phyloP scores from a whole-genome alignment of 2,329 filamentous ascomycete species.

The Nemania sp. region DNA sequence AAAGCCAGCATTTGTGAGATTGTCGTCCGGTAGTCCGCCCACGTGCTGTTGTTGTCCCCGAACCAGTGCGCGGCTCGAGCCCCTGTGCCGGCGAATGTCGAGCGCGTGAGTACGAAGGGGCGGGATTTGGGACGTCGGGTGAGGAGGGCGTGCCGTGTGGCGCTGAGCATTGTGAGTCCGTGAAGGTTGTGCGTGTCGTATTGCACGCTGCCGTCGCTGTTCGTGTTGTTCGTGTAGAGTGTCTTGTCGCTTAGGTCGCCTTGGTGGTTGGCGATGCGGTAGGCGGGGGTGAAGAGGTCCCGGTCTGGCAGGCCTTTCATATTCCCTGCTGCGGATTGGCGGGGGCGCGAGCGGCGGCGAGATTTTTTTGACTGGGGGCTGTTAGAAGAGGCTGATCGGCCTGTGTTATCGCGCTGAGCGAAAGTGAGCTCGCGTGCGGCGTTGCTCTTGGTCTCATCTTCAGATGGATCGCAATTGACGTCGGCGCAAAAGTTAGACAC shows the following conservation, averaged over 20 bases:
- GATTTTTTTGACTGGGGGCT: not conserved
- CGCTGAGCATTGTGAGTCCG: conserved; percentile 64
- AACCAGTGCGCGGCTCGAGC: conserved; percentile 54
- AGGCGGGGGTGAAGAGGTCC: conserved; percentile 61
- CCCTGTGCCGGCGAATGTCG: conserved; percentile 66
- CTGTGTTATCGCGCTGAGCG: too few species aligned
- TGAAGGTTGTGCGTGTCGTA: conserved; percentile 72
- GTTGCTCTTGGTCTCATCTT: conserved; percentile 11
- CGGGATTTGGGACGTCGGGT: conserved; percentile 57
- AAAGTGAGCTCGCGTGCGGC: conserved; percentile 45
- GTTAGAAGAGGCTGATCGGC: too few species aligned
- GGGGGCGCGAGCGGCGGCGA: not conserved
- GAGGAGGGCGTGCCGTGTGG: conserved; percentile 59
- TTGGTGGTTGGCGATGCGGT: conserved; percentile 58
- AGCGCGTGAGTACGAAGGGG: conserved; percentile 66
- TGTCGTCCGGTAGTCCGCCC: conserved; percentile 52
- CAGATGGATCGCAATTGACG: conserved; percentile 27
- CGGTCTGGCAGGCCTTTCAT: conserved; percentile 58
- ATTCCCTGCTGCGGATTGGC: conserved; percentile 32
- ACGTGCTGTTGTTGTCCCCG: conserved; percentile 50
- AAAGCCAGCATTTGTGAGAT: conserved; percentile 55
- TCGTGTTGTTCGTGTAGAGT: conserved; percentile 61
- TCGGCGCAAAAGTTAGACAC: conserved; percentile 45
- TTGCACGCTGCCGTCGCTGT: conserved; percentile 60
- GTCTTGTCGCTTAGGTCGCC: conserved; percentile 49